phyloP scores from a whole-genome alignment of 257 asterid species.

The Ehretia macrophylla region DNA sequence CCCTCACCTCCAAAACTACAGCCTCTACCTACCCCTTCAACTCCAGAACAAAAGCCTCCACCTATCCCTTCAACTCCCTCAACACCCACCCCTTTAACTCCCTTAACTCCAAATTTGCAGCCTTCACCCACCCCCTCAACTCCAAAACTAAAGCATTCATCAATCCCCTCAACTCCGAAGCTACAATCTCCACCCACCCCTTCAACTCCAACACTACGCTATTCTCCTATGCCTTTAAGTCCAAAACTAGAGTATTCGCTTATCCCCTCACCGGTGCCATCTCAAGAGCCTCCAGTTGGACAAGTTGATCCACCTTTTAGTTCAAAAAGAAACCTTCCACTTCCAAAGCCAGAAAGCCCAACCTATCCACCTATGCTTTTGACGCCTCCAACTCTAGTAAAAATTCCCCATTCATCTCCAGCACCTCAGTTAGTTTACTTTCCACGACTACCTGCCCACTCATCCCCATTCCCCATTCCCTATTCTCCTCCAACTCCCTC shows the following conservation, averaged over 20 bases:
- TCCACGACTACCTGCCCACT: too few relatives aligned
- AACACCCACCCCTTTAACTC: too few relatives aligned
- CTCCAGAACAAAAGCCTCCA: too few relatives aligned
- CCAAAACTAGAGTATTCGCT: constrained; percentile 4
- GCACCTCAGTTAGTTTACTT: too few relatives aligned
- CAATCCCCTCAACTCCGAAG: constrained; percentile 3
- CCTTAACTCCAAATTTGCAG: too few relatives aligned
- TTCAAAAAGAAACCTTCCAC: background rate
- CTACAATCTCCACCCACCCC: constrained; percentile 20
- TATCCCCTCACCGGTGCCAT: constrained; percentile 2
- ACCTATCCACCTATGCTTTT: background rate
- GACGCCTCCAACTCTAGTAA: background rate
- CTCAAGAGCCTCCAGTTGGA: background rate
- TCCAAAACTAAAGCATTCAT: background rate
- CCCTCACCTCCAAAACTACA: constrained; percentile 1
- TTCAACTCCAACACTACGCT: constrained; percentile 8
- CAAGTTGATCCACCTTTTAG: too few relatives aligned
- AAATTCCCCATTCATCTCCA: too few relatives aligned
- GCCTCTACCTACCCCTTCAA: background rate
- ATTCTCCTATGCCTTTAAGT: constrained; percentile 10
- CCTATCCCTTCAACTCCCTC: too few relatives aligned
- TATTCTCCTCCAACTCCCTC: too few relatives aligned
- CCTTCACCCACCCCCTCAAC: background rate
- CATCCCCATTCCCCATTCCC: too few relatives aligned
- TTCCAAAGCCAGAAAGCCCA: background rate